Conservation (phyloP, 1,284 basidiomycete genomes). For the Malassezia pachydermatis region DNA sequence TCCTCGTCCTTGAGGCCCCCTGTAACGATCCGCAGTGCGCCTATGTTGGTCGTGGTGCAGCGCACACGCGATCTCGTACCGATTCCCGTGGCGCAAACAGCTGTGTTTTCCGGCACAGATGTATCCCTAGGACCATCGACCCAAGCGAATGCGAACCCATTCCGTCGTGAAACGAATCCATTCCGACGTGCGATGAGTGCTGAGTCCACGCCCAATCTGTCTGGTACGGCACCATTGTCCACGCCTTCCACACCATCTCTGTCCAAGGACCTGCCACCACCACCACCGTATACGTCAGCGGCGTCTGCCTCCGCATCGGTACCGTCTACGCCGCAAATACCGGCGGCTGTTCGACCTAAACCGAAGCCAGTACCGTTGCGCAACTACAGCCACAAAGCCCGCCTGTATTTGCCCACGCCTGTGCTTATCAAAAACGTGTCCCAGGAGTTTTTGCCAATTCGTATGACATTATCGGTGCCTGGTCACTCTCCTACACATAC, state of each 20-base stretch:
- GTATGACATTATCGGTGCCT: slow-evolving; percentile 42
- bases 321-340: no score
- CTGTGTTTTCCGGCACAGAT: slow-evolving; percentile 21
- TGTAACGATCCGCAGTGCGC: slow-evolving; percentile 22
- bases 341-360: no score
- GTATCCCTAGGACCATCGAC: no score
- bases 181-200: slow-evolving; percentile 1
- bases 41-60: slow-evolving; percentile 26
- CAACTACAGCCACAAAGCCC: slow-evolving; percentile 41
- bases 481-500: slow-evolving; percentile 37
- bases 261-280: background rate
- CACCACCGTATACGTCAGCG: background rate
- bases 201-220: background rate
- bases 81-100: slow-evolving; percentile 40
- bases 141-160: slow-evolving; percentile 9
- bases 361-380: slow-evolving; percentile 26
- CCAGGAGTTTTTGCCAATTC: slow-evolving; percentile 32
- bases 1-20: background rate
- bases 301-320: background rate
- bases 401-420: slow-evolving; percentile 32
- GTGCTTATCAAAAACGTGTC: slow-evolving; percentile 25
- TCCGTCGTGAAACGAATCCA: slow-evolving; percentile 12
- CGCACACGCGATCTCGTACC: slow-evolving; percentile 44
- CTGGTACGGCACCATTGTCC: background rate
- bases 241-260: no score